Base-by-base conservation (phyloP, 768 basidiomycete species). In the Mycena venus region DNA sequence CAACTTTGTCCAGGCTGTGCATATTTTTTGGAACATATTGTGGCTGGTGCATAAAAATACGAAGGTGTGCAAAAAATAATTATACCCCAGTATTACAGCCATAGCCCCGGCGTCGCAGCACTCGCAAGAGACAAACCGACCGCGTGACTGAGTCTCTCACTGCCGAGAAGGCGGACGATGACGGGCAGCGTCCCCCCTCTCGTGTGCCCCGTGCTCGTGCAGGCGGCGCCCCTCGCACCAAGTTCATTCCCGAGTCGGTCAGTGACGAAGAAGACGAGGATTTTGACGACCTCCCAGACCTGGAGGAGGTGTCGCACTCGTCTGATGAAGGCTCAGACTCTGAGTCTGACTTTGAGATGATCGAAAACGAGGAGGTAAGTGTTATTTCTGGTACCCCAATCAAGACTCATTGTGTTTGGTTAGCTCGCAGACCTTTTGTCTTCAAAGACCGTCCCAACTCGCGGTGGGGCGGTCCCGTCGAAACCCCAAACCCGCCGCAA, bases 371-470 rank as follows among this genome's bases (percentile, higher is more conserved):
- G 19, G 59, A 61, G 38, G 59, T 27, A 9, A 40, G 59, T 40
- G 3, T 42, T 61, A 25, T 36, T 36, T 61, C 29, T 40, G 5
- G 11, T 40, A 9, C 36, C 32, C 34, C 40, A 29, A 21, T 49
- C 25, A 3, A 17, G 12, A 23, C 47, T 47, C 44, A 44, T 49
- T 27, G 36, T 29, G 11, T 29, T 32, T 19, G 19, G 40, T 29
- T 49, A 64, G 62, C 44, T 64, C 21, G 62, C 62, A 8, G 62
- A 64, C 23, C 62, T 64, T 47, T 38, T 64, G 27, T 34, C 62
- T 12, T 47, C 62, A 12, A 64, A 64, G 62, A 64, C 62, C 27
- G 31, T 64, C 6, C 62, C 62, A 27, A 44, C 29, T 25, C 62
- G 31, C 11, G 62, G 42, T 27, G 44, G 42, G 11, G 38, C 38